Evolutionary conservation across 371 early-diverging fungal species (phyloP), one percentile per base, ranked within the genome.

Genomic region (Mucor irregularis): DNA sequence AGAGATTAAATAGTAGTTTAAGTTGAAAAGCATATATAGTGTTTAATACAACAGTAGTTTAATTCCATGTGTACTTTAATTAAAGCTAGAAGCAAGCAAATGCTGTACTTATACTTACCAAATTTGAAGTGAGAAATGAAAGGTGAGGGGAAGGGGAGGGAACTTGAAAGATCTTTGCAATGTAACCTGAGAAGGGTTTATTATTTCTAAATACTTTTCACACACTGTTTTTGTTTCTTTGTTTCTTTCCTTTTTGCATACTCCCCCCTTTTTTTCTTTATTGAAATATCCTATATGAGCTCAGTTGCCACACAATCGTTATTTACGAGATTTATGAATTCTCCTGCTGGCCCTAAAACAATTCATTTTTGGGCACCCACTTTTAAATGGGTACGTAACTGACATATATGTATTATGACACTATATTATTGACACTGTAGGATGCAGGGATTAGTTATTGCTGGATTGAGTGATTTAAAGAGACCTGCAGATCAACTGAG

Each of bases 401-500:
- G 14, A 31, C 6, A 31, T 19, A 25, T 19, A 22, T 24, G 22
- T 19, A 44, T 39, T 48, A 33, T 37, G 44, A 21, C 37, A 21
- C 13, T 21, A 5, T 16, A 21, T 21, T 21, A 14, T 39, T 22
- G n/a, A 21, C 21, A 9, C 2, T 11, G 19, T 21, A 21, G 5
- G 2, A 19, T 53, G 8, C 38, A 73, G 74, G 74, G 70, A 8
- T 61, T 76, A 42, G 72, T 76, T 31, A 57, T 93, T 67, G 97
- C 97, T 29, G 97, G 96, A 14, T 52, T 96, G 21, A 80, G 90
- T 42, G 97, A 96, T 69, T 45, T 93, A 43, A 66, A 83, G 26
- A 83, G 92, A n/a, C 95, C 97, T 3, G 92, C 89, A 31, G 95
- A 96, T 61, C 85, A 90, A 62, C 69, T 96, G 43, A 85, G 85